Evolutionary conservation across 2,329 filamentous ascomycete genomes (phyloP), one percentile per base, ranked within the genome.

Genomic region (Acrodontium crateriforme): DNA sequence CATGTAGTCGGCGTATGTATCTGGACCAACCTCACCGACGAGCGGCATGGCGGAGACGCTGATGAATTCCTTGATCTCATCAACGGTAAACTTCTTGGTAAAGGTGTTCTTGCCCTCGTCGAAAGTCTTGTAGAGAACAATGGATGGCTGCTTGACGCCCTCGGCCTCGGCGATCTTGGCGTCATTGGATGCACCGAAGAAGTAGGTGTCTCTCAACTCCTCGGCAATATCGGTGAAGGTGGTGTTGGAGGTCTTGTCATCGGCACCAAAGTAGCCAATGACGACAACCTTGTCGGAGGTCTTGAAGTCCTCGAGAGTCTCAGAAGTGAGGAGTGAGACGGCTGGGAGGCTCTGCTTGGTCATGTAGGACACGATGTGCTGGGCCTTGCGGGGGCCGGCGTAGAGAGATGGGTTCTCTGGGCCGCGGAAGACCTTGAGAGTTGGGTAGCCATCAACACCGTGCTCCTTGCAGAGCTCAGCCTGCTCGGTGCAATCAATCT

Each of bases 351-450:
- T 81, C 65, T 95, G 89, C 73, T 95, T 98, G 58, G 83, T 78
- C 89, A 98, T 98, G 69, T 93, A 95, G 15, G 74, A 78, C 39
- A 76, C 58, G 46, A 79, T 74, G 18, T 70, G 64, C 58, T 72
- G 74, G 41, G 85, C 77, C 69, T 95, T 93, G 58, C 89, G 74
- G 60, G 83, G 78, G 53, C 89, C 89, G 47, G 68, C 67, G 65
- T 98, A 98, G 39, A 85, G 78, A 41, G 71, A 67, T 54, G 82
- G 62, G 55, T 78, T 82, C 8, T 94, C 82, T 23, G 63, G 60
- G 46, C 89, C 87, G 49, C 87, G 83, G 84, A 98, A 98, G 62
- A 98, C 74, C 76, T 95, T 98, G 54, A 98, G 74, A 43, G 89
- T 98, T 38, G 89, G 89, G 70, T 98, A 98, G 42, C 89, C 89